Base-by-base conservation (phyloP, 208 protist genomes). In the Trypanosoma caninum region DNA sequence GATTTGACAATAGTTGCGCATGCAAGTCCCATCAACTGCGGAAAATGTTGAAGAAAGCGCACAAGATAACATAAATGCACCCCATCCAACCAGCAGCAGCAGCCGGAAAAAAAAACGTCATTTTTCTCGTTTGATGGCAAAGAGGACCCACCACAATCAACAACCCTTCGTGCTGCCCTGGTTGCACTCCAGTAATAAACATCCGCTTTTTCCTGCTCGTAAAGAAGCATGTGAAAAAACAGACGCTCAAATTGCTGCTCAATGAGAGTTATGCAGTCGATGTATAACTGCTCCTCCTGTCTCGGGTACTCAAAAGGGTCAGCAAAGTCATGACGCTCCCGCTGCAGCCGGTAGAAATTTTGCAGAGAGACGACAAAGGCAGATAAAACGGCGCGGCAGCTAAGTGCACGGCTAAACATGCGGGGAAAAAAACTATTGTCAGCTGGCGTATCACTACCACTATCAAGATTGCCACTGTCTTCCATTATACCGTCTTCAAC, bases 21-120 rank as follows among this genome's bases (percentile, higher is more conserved):
- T 20, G 73, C 80, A 35, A 95, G 59, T 20, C 78, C 70, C 23
- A 82, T 73, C 6, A 95, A 58, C 66, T 95, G 89, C 31, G 89
- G 89, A 45, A 89, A 80, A 33, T 95, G 89, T 27, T 84, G 74
- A 33, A 93, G 79, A 31, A 95, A 80, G 8, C 89, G 85, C 7
- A 91, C 78, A 13, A 95, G 71, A 57, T 93, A 93, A 11, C 68
- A 69, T 46, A 84, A 80, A 59, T 95, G 89, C 2, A 57, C 66
- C 6, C 70, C 40, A 57, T 59, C 58, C 28, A 64, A 35, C 69
- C 74, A 76, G 38, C 37, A 50, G 34, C 13, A 47, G 37, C 5
- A 44, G 7, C 20, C 6, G 33, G 6, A 27, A 51, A 18, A 14
- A 31, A 8, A n/a, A 20, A 2, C 28, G 2, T 50, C 27, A 35